Evolutionary conservation across 2,329 filamentous ascomycete genomes (phyloP).

Genomic region (Tolypocladium ovalisporum): DNA sequence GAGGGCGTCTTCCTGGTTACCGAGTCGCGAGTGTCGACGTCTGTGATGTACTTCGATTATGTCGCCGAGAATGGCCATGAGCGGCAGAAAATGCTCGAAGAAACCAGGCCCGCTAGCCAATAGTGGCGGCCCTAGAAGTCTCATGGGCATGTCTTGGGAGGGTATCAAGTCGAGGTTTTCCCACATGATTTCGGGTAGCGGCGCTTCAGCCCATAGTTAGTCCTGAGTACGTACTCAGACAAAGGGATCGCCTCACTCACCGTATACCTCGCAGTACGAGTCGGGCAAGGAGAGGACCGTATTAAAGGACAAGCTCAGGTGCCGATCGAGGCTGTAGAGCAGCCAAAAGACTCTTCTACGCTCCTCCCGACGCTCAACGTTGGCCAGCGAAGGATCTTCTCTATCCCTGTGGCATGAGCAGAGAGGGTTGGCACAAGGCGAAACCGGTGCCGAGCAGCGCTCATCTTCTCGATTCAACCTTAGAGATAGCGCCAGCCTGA

Average conservation of each 20-base stretch:
- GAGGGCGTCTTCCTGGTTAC: constrained; percentile 20
- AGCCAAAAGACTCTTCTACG: constrained; percentile 36
- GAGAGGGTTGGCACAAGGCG: constrained; percentile 19
- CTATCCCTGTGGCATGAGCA: constrained; percentile 19
- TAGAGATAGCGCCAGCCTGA: constrained; percentile 24
- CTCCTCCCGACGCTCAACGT: constrained; percentile 33
- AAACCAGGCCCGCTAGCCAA: constrained; percentile 29
- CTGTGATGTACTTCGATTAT: constrained; percentile 36
- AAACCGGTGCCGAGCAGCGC: constrained; percentile 13
- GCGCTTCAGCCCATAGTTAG: constrained; percentile 11
- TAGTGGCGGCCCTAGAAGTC: constrained; percentile 25
- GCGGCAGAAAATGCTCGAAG: constrained; percentile 38
- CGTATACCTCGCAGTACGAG: constrained; percentile 30
- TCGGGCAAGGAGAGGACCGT: constrained; percentile 31
- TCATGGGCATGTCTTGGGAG: constrained; percentile 17
- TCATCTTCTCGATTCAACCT: constrained; percentile 28
- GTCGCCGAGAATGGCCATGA: constrained; percentile 37
- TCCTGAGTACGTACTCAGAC: neutral
- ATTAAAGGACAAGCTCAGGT: constrained; percentile 36
- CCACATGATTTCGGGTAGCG: constrained; percentile 29
- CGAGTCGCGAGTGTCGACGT: constrained; percentile 30
- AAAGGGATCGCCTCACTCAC: constrained; percentile 9
- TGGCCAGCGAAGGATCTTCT: constrained; percentile 11
- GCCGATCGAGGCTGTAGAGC: constrained; percentile 33
- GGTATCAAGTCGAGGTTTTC: constrained; percentile 23